phyloP scores from a whole-genome alignment of 768 basidiomycete species.

The Suillus alpinus region DNA sequence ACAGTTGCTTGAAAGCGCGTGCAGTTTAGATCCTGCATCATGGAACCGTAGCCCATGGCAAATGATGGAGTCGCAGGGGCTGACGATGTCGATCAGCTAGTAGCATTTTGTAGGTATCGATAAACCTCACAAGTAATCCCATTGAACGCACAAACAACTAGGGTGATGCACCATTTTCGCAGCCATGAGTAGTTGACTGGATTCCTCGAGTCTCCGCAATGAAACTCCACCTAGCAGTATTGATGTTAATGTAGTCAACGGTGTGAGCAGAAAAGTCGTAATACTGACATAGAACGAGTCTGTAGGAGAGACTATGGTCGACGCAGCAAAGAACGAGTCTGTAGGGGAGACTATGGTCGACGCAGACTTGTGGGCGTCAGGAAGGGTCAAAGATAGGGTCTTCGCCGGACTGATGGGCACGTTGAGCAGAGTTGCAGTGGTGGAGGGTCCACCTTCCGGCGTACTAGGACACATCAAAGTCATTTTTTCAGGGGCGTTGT shows the following conservation, averaged over 20 bases:
- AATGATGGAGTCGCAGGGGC: slow-evolving; percentile 53
- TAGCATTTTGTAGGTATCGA: background rate
- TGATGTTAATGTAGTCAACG: background rate
- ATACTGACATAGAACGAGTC: slow-evolving; percentile 14
- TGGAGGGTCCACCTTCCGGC: background rate
- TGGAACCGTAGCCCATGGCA: slow-evolving; percentile 51
- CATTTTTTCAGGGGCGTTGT: background rate
- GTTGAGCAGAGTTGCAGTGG: background rate
- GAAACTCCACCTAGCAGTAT: slow-evolving; percentile 34
- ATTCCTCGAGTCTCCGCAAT: slow-evolving; percentile 35
- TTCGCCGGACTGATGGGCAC: background rate
- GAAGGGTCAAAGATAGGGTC: background rate
- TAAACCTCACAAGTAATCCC: slow-evolving; percentile 21
- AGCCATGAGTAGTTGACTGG: slow-evolving; percentile 34
- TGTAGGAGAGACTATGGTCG: slow-evolving; percentile 3
- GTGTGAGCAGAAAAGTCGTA: background rate
- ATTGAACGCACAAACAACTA: slow-evolving; percentile 30
- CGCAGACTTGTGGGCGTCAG: slow-evolving; percentile 11
- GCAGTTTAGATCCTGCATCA: slow-evolving; percentile 46
- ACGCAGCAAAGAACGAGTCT: slow-evolving; percentile 3
- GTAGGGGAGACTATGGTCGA: slow-evolving; percentile 8
- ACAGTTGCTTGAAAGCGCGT: slow-evolving; percentile 43
- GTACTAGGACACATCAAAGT: background rate
- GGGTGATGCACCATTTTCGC: slow-evolving; percentile 40
- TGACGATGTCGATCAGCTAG: slow-evolving; percentile 14